Percentiles rank a stretch among this genome's conserved stretches.
phyloP scores from a whole-genome alignment of 805 yeast species.

The Myxozyma kluyveri region DNA sequence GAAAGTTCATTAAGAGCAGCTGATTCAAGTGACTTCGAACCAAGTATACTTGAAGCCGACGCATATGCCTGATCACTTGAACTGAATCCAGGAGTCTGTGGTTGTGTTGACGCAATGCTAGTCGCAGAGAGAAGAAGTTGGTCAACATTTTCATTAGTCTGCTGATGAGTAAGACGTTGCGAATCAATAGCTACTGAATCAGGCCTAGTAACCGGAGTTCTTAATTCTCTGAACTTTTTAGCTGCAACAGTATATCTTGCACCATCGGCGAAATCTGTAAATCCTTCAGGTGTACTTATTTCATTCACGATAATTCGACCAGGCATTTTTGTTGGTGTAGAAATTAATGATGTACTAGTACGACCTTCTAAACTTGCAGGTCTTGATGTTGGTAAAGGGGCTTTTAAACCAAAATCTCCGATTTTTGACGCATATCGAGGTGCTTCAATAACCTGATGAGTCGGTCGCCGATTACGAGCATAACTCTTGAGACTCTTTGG shows the following conservation, averaged over 20 bases:
- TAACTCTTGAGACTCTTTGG: constrained; percentile 8
- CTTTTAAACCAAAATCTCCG: constrained; percentile 30
- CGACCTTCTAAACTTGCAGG: background rate
- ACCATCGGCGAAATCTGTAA: constrained; percentile 17
- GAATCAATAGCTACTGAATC: background rate
- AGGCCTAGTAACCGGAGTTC: constrained; percentile 5
- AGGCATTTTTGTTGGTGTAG: background rate
- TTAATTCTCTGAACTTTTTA: constrained; percentile 12
- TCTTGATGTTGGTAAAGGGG: constrained; percentile 19
- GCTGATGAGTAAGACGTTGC: background rate
- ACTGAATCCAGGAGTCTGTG: background rate
- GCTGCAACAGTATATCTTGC: constrained; percentile 5
- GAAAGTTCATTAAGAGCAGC: background rate
- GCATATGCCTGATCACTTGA: background rate
- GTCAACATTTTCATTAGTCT: background rate
- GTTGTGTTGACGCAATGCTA: background rate
- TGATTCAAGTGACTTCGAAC: background rate
- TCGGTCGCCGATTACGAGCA: constrained; percentile 26
- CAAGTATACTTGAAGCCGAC: background rate
- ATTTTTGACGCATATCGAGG: constrained; percentile 17
- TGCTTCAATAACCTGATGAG: constrained; percentile 28
- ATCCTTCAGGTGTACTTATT: constrained; percentile 23
- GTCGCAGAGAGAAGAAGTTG: background rate
- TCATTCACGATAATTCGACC: constrained; percentile 9
- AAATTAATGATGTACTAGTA: background rate